A percentile compares a stretch with the other conserved stretches of the same genome.
Conservation (phyloP, 2,329 filamentous ascomycete species). For the Aspergillus melleus region DNA sequence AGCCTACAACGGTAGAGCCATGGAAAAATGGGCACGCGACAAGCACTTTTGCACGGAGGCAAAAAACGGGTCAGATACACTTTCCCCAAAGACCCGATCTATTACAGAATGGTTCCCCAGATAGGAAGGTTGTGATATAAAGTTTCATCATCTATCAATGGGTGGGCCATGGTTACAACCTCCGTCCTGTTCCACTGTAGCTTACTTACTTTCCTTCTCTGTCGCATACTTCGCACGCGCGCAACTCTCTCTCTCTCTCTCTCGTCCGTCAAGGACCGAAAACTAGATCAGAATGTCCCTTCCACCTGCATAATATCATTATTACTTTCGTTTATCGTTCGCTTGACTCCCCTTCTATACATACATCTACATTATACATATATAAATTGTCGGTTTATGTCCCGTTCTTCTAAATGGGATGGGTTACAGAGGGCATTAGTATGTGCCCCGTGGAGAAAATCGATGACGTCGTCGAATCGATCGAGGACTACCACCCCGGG, state of each 20-base stretch:
- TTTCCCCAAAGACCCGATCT: background rate
- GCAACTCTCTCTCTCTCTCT: too few species aligned
- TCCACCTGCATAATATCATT: background rate
- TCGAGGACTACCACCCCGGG: conserved; percentile 17
- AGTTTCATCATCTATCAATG: background rate
- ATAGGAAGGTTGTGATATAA: conserved; percentile 3
- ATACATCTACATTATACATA: background rate
- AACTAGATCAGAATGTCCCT: background rate
- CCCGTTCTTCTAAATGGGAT: background rate
- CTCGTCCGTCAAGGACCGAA: background rate
- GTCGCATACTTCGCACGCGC: too few species aligned
- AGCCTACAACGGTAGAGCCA: too few species aligned
- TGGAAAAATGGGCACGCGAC: background rate
- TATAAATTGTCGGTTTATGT: background rate
- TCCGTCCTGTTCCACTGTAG: background rate
- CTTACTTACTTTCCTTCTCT: too few species aligned
- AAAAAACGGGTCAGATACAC: background rate
- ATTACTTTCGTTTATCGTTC: background rate
- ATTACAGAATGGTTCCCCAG: background rate
- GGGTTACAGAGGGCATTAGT: background rate
- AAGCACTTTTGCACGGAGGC: background rate
- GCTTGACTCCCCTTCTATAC: background rate
- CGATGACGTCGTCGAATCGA: background rate
- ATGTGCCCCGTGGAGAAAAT: background rate
- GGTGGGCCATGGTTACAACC: background rate